These are phyloP conservation scores for Colletotrichum gloeosporioides DNA, from an alignment of 2,329 filamentous ascomycete species.

Conservation along the genomic window DNA sequence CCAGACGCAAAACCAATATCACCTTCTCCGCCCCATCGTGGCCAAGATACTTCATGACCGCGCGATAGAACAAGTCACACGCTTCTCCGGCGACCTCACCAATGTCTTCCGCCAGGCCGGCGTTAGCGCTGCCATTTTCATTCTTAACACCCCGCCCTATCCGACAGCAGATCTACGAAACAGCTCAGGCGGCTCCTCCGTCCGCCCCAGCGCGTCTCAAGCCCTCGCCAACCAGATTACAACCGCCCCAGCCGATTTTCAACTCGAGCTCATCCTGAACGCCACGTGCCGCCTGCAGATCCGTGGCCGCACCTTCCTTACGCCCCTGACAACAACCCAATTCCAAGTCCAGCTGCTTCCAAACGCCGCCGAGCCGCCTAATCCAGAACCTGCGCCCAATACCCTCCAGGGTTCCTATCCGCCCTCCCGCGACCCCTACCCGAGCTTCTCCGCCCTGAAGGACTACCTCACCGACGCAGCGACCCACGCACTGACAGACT, in stretches of 20 bases:
- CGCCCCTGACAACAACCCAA: conserved; percentile 49
- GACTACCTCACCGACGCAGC: conserved; percentile 52
- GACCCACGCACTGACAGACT: conserved; percentile 43
- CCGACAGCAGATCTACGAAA: conserved; percentile 31
- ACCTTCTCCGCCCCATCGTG: conserved; percentile 58
- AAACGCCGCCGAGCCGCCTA: conserved; percentile 26
- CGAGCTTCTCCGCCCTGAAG: conserved; percentile 46
- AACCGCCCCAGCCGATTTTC: conserved; percentile 44
- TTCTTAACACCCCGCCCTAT: conserved; percentile 42
- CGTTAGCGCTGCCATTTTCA: conserved; percentile 45
- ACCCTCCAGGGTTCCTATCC: conserved; percentile 44
- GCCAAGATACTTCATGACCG: conserved; percentile 51
- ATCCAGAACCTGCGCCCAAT: conserved; percentile 27
- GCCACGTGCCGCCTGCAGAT: conserved; percentile 47
- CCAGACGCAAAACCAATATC: conserved; percentile 51
- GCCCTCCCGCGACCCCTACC: conserved; percentile 50
- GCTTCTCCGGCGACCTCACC: conserved; percentile 49
- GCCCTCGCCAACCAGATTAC: conserved; percentile 47
- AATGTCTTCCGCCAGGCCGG: conserved; percentile 51
- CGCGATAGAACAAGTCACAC: conserved; percentile 42
- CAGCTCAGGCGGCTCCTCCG: conserved; percentile 31
- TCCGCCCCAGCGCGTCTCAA: conserved; percentile 47
- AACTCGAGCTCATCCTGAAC: conserved; percentile 51
- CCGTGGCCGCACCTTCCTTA: conserved; percentile 48
- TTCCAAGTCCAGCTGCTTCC: conserved; percentile 47